Evolutionary conservation across 257 asterid species (phyloP).

Genomic region (Verbena officinalis): DNA sequence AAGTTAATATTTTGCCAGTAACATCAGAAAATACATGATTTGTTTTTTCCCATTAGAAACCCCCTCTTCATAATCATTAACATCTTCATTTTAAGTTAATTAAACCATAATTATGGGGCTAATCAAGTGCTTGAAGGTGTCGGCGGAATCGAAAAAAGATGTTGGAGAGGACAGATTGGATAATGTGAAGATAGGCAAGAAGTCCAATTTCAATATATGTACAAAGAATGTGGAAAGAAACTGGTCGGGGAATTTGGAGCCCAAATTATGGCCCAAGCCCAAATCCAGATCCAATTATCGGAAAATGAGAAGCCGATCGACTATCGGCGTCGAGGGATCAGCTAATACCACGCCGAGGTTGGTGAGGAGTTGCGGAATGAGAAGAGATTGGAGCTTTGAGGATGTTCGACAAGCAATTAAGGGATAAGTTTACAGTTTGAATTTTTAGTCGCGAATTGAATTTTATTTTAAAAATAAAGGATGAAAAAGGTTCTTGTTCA

Average conservation of each 20-base stretch:
- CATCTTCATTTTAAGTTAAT: background rate
- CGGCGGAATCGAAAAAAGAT: no score
- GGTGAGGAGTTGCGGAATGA: constrained; percentile 50
- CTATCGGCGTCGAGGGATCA: constrained; percentile 16
- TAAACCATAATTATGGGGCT: background rate
- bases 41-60: no score
- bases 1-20: background rate
- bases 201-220: constrained; percentile 27
- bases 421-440: background rate
- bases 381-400: constrained; percentile 60
- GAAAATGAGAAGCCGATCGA: constrained; percentile 24
- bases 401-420: constrained; percentile 25
- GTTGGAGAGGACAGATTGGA: no score
- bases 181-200: background rate
- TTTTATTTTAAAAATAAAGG: background rate
- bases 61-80: background rate
- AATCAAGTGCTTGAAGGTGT: constrained; percentile 11
- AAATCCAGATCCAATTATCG: background rate
- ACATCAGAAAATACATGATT: background rate
- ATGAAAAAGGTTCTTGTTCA: background rate
- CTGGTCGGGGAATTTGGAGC: constrained; percentile 48
- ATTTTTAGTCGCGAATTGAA: background rate
- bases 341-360: constrained; percentile 29
- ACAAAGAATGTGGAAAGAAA: constrained; percentile 39
- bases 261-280: constrained; percentile 10